Percentiles rank a stretch among this genome's conserved stretches.
phyloP scores from a whole-genome alignment of 768 basidiomycete species.

The Leccinellum luteum region DNA sequence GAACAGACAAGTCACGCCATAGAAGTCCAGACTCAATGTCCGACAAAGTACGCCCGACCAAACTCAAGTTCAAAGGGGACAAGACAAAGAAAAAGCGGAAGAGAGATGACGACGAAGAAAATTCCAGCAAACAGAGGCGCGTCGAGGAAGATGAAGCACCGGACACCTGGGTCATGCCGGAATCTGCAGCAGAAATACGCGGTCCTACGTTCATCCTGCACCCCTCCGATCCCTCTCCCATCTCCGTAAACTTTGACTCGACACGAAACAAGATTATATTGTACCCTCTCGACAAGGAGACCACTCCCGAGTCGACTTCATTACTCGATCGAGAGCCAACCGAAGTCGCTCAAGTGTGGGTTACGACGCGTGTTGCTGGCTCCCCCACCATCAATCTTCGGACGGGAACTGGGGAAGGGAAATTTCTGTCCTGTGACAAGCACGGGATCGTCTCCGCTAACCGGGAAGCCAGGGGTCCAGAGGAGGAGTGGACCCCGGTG shows the following conservation, averaged over 20 bases:
- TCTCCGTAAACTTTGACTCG: constrained; percentile 75
- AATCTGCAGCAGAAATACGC: constrained; percentile 68
- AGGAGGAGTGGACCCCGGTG: constrained; percentile 92
- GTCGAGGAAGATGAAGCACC: constrained; percentile 61
- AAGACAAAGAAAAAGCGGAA: constrained; percentile 82
- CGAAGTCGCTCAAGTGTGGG: constrained; percentile 91
- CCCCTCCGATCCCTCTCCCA: constrained; percentile 75
- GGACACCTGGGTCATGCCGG: constrained; percentile 80
- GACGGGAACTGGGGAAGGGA: constrained; percentile 83
- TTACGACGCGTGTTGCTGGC: constrained; percentile 81
- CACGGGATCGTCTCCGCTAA: constrained; percentile 83
- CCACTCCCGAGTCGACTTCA: constrained; percentile 39
- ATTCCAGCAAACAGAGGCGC: constrained; percentile 44
- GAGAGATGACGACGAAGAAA: constrained; percentile 49
- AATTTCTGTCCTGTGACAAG: constrained; percentile 86
- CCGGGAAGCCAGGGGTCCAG: constrained; percentile 85
- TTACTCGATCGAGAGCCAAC: constrained; percentile 69
- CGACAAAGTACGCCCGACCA: constrained; percentile 62
- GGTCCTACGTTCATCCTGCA: constrained; percentile 87
- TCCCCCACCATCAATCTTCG: constrained; percentile 83
- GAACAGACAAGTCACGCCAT: neutral
- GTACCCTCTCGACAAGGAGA: constrained; percentile 60
- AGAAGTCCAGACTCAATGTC: constrained; percentile 26
- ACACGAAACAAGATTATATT: constrained; percentile 74
- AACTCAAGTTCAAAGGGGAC: constrained; percentile 88